Base-by-base conservation (phyloP, 1,284 basidiomycete genomes). In the Trametes sp. region DNA sequence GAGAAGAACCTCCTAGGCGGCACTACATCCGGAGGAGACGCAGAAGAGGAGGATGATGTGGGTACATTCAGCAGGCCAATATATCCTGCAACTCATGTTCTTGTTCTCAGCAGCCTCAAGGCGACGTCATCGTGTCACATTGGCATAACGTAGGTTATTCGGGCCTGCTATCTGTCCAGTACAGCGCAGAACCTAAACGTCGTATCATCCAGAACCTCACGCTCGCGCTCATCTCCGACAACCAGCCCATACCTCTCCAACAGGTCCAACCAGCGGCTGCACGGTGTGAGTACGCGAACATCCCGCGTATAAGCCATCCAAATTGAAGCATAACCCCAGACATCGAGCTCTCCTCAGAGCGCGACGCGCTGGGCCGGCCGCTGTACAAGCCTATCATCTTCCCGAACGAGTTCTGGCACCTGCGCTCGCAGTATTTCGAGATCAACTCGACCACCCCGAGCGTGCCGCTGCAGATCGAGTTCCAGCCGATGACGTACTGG, bases 371-470 rank as follows among this genome's bases (percentile, higher is more conserved):
- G 28, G 89, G 87, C 13, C 82, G 81, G 8, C 83, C 82, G 9
- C 87, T 82, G 69, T 95, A 96, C 81, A 91, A 88, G 70, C 97
- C 97, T 1, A 89, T 96, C 65, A 74, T 98, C 48, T 98, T 93
- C 78, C 87, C 94, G 8, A 98, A 98, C 74, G 95, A 98, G 74
- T 98, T 98, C 77, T 98, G 96, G 95, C 82, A 89, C 66, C 83
- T 96, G 16, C 87, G 88, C 50, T 89, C 90, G 36, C 90, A 95
- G 68, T 87, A 93, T 69, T 75, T 86, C 61, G 89, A 93, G 71
- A 85, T 97, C 72, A 96, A 96, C 75, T 77, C 81, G 29, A 94
- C 93, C 0, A 93, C 90, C 2, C 80, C 86, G 11, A 80, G 73
- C 9, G 80, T 96, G 1, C 94, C 95, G 1, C 81, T 99, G 11